These are phyloP conservation scores for Ophiocordyceps camponoti-rufipedis DNA, from an alignment of 2,329 filamentous ascomycete genomes.

Conservation along the genomic window DNA sequence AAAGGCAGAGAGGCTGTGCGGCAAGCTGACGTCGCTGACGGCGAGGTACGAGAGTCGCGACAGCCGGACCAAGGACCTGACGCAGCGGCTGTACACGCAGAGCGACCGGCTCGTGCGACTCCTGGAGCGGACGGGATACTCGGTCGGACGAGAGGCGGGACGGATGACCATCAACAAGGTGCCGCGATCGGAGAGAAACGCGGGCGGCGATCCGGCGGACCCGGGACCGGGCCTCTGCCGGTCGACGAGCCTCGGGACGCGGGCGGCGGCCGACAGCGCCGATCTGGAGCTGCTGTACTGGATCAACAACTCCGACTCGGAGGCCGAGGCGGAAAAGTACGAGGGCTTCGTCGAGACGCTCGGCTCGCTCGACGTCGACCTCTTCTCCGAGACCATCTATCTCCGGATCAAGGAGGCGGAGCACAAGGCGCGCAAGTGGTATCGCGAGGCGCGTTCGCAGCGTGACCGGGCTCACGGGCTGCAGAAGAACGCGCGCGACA, in stretches of 20 bases:
- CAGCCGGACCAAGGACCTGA: constrained; percentile 61
- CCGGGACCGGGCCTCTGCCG: constrained; percentile 32
- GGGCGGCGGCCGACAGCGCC: constrained; percentile 36
- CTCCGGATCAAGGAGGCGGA: constrained; percentile 89
- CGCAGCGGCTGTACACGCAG: constrained; percentile 64
- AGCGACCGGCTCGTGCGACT: constrained; percentile 71
- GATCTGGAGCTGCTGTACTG: constrained; percentile 67
- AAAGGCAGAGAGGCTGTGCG: constrained; percentile 37
- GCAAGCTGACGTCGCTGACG: constrained; percentile 29
- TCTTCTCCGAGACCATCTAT: constrained; percentile 68
- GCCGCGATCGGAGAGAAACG: constrained; percentile 36
- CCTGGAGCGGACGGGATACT: constrained; percentile 73
- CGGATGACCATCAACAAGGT: constrained; percentile 60
- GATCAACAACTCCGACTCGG: constrained; percentile 50
- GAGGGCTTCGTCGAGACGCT: constrained; percentile 55
- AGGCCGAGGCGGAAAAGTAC: constrained; percentile 57
- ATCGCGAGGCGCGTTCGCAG: constrained; percentile 72
- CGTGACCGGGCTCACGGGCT: constrained; percentile 68
- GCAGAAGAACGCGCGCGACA: constrained; percentile 78
- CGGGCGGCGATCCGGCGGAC: constrained; percentile 38
- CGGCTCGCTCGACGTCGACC: constrained; percentile 65
- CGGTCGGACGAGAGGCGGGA: constrained; percentile 54
- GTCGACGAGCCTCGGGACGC: constrained; percentile 33
- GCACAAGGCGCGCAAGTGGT: constrained; percentile 81
- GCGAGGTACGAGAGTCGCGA: constrained; percentile 52